Base-by-base conservation (phyloP, 805 yeast genomes). In the Yarrowia osloensis region DNA sequence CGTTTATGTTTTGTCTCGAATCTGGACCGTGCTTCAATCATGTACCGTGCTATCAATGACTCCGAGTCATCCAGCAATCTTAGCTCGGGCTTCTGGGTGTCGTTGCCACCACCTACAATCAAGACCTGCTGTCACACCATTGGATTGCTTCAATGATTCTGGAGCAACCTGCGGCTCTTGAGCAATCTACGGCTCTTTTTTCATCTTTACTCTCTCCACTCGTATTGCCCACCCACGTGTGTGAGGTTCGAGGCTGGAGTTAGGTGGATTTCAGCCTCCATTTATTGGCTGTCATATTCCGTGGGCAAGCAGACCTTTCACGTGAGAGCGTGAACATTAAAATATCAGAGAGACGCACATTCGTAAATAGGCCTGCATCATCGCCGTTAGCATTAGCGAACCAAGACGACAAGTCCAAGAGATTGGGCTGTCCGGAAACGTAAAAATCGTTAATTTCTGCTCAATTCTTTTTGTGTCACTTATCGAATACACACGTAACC, bases 61-160 rank as follows among this genome's bases (percentile, higher is more conserved):
- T 54, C 61, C 12, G 61, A 54, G 61, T 54, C 61, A 54, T 35
- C 31, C 44, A 54, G 57, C 57, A 50, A 50, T 49, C 26, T 49
- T 47, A 28, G 52, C 26, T n/a, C n/a, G n/a, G n/a, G n/a, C n/a
- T n/a, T n/a, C n/a, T n/a, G n/a, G n/a, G n/a, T n/a, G n/a, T n/a
- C n/a, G n/a, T n/a, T n/a, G n/a, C n/a, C n/a, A n/a, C n/a, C n/a
- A n/a, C n/a, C n/a, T n/a, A n/a, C n/a, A n/a, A n/a, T n/a, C n/a
- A n/a, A n/a, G n/a, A n/a, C n/a, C n/a, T n/a, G n/a, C n/a, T n/a
- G n/a, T n/a, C n/a, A n/a, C n/a, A n/a, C n/a, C n/a, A n/a, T n/a
- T n/a, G n/a, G n/a, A n/a, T n/a, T n/a, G n/a, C n/a, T n/a, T n/a
- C n/a, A n/a, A n/a, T n/a, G n/a, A n/a, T n/a, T n/a, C n/a, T n/a